Base-by-base conservation (phyloP, 129 eudicot genomes). In the Apium graveolens region DNA sequence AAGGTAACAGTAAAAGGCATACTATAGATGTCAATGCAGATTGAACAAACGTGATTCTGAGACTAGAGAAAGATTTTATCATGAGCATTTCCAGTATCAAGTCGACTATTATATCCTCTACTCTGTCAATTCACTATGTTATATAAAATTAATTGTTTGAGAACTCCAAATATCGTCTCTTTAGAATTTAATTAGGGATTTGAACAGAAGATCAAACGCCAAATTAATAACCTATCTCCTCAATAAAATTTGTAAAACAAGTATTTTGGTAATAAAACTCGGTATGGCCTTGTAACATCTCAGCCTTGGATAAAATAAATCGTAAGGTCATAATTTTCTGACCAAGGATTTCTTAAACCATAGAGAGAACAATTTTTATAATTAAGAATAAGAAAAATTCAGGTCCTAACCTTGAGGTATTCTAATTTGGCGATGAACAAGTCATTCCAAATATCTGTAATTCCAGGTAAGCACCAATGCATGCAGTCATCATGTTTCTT, bases 401-500 rank as follows among this genome's bases (percentile, higher is more conserved):
- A 49, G 66, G 60, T 80, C 57, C 81, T 79, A 78, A 70, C 81
- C 83, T 80, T 77, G 70, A 70, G 80, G 80, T 63, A 1, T 55
- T 76, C 82, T 77, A 94, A 60, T 16, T 84, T 86, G 44, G 92
- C 86, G 21, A 88, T 70, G 80, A 95, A 84, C 82, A 91, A 81
- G 82, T 93, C 98, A 82, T 93, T 93, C 98, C 97, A 93, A 35
- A 90, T 89, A 88, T 91, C 97, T 14, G 97, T 91, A 75, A 91
- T 80, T 53, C 97, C 96, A 27, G 97, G 98, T 80, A 89, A 82
- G 86, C 98, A 93, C 98, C 98, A 95, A 79, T 91, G 98, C 98
- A 95, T 94, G 83, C 98, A 95, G 81, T 91, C 98, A 77, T 86
- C 96, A 43, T 95, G 98, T 84, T 88, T 88, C 85, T 95, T 91